Base-by-base conservation (phyloP, 164 flowering plant genomes). In the Platanus orientalis region DNA sequence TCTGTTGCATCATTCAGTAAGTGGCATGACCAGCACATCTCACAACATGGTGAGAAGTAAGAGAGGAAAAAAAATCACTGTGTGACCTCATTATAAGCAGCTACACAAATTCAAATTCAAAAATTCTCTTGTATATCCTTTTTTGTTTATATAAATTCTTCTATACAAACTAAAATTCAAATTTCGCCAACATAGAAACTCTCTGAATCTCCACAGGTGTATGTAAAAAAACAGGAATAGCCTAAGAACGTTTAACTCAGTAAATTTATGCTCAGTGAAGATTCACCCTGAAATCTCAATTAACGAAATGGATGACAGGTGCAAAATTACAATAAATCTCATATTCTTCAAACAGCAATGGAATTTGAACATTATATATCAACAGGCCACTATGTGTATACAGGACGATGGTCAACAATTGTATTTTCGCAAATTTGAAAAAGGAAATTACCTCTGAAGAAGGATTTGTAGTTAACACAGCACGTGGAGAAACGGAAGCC, bases 391-490 rank as follows among this genome's bases (percentile, higher is more conserved):
- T 13, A 4, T 5, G 49, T 45, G 49, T 45, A 17, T 19, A 45
- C 4, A 45, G 4, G 20, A 19, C n/a, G n/a, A n/a, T n/a, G n/a
- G n/a, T n/a, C 7, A 28, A 19, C 36, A 44, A 27, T 19, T 13
- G 40, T 48, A 34, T 30, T 44, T 49, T 32, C 1, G 26, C 13
- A 30, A 5, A 57, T 2, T 23, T 2, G 50, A 57, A 7, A 51
- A 47, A 39, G n/a, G 12, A 61, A 54, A 12, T 30, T 76, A 89
- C 98, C 93, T 82, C 79, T 51, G 88, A 74, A 60, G 85, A 67
- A 23, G 84, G 71, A 79, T 84, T 81, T 30, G 81, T 72, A 50
- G 89, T 65, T 48, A 93, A 69, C 5, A 80, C 89, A 69, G 98
- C 96, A 39, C 51, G 75, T 14, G 94, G 82, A 54, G 74, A 65